Evolutionary conservation across 202 grass and related monocot species (phyloP).

Genomic region (Tripidium arundinaceum): DNA sequence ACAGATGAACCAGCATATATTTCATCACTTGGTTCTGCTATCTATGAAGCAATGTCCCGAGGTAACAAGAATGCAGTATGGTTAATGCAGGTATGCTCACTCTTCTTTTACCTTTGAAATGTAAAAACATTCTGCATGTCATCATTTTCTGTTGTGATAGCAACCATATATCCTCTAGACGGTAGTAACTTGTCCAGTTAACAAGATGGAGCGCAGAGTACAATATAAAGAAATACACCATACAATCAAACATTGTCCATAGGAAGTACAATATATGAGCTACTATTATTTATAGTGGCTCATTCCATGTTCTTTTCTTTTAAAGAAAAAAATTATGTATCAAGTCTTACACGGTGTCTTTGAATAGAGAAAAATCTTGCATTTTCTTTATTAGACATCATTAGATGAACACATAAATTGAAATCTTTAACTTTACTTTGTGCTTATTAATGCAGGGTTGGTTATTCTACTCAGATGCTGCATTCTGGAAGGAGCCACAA

Average conservation of each 20-base stretch:
- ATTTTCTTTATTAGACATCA: not conserved
- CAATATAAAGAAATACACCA: not conserved
- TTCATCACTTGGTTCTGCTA: slow-evolving; percentile 84
- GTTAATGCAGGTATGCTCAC: slow-evolving; percentile 82
- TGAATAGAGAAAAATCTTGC: not conserved
- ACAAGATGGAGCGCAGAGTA: not conserved
- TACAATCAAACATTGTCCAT: not conserved
- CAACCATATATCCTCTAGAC: not conserved
- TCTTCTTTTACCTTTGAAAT: slow-evolving; percentile 16
- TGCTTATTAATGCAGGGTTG: slow-evolving; percentile 64
- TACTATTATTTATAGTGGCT: not conserved
- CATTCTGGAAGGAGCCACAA: slow-evolving; percentile 88
- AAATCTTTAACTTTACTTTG: slow-evolving; percentile 15
- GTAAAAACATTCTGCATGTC: slow-evolving; percentile 16
- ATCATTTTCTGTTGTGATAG: not conserved
- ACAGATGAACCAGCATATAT: slow-evolving; percentile 89
- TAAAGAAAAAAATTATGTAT: not conserved
- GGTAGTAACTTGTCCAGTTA: not conserved
- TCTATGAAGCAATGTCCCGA: slow-evolving; percentile 81
- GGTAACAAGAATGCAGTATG: slow-evolving; percentile 85
- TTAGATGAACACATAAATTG: not conserved
- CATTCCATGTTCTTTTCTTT: not conserved
- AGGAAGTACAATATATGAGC: not conserved
- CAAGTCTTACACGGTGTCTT: not conserved
- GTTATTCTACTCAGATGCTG: slow-evolving; percentile 80